Evolutionary conservation across 139 green algal species (phyloP).

Genomic region (Raphidocelis subcapitata): DNA sequence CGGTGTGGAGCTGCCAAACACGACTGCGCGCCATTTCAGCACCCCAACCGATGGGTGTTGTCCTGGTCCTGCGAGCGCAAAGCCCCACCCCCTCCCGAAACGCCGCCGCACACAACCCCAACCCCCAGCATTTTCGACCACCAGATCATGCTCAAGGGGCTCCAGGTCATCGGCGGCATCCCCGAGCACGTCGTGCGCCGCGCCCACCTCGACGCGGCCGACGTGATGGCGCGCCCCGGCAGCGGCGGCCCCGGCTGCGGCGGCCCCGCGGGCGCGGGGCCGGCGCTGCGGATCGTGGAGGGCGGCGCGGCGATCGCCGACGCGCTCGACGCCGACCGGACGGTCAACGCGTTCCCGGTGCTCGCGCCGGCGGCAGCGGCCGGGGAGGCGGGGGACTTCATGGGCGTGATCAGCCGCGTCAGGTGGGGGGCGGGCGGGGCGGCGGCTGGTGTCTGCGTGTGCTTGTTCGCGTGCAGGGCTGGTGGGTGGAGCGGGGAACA

Average conservation of each 20-base stretch:
- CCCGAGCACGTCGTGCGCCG: conserved; percentile 21
- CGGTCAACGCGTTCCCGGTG: conserved; percentile 39
- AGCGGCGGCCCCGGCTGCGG: not conserved
- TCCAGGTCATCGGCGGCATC: conserved; percentile 26
- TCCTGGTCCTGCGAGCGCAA: too few species aligned
- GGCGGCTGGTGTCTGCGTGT: too few species aligned
- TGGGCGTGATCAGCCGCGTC: conserved; percentile 44
- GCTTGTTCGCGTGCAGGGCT: too few species aligned
- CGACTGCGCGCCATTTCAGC: too few species aligned
- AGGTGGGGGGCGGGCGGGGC: too few species aligned
- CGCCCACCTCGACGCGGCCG: conserved; percentile 20
- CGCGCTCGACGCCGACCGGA: conserved; percentile 39
- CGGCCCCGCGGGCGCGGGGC: too few species aligned
- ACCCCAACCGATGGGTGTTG: too few species aligned
- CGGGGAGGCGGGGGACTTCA: conserved; percentile 32
- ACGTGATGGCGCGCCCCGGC: not conserved
- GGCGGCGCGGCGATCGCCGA: conserved; percentile 18
- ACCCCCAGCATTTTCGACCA: conserved; percentile 59
- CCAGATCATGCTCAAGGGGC: conserved; percentile 58
- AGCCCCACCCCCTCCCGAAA: too few species aligned
- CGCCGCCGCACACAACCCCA: too few species aligned
- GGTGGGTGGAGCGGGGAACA: too few species aligned
- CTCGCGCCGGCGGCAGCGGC: not conserved
- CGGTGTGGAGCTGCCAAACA: too few species aligned
- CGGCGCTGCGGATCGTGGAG: conserved; percentile 26